phyloP scores from a whole-genome alignment of 2,329 filamentous ascomycete species.

The Aureobasidium lini region DNA sequence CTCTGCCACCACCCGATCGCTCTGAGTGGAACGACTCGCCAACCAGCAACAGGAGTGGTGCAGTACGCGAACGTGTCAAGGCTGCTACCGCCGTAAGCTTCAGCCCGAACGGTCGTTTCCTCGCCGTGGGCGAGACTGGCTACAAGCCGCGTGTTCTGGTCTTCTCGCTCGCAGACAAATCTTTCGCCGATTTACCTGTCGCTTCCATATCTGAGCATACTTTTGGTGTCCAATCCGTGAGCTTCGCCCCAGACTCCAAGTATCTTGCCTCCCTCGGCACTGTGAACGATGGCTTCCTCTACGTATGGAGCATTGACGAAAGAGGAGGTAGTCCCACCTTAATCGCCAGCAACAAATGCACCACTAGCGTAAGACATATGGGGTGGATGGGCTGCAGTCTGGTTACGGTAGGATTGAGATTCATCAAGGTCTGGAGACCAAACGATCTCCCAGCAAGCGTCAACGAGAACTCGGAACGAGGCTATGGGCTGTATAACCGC shows the following conservation, averaged over 20 bases:
- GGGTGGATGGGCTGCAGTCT: constrained; percentile 81
- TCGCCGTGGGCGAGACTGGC: constrained; percentile 90
- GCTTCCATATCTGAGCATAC: constrained; percentile 83
- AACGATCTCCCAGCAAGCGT: constrained; percentile 42
- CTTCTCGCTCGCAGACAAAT: constrained; percentile 71
- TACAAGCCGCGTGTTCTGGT: constrained; percentile 87
- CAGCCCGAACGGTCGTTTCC: constrained; percentile 75
- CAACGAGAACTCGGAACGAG: constrained; percentile 15
- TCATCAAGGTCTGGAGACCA: constrained; percentile 88
- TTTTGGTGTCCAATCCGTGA: constrained; percentile 79
- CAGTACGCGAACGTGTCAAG: constrained; percentile 86
- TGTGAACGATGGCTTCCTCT: constrained; percentile 88
- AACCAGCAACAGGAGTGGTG: constrained; percentile 62
- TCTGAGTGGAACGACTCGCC: constrained; percentile 51
- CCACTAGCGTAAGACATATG: constrained; percentile 76
- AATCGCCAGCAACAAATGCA: constrained; percentile 86
- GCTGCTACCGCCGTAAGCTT: constrained; percentile 85
- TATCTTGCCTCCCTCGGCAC: constrained; percentile 84
- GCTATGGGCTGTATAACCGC: constrained; percentile 22
- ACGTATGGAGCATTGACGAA: constrained; percentile 81
- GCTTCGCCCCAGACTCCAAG: constrained; percentile 80
- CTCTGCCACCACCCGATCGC: background rate
- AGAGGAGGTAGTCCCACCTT: constrained; percentile 72
- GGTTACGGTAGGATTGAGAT: constrained; percentile 80
- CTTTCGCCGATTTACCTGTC: constrained; percentile 71